Evolutionary conservation across 495 filamentous ascomycete genomes (phyloP), one percentile per base, ranked within the genome.

Genomic region (Rusavskia elegans): DNA sequence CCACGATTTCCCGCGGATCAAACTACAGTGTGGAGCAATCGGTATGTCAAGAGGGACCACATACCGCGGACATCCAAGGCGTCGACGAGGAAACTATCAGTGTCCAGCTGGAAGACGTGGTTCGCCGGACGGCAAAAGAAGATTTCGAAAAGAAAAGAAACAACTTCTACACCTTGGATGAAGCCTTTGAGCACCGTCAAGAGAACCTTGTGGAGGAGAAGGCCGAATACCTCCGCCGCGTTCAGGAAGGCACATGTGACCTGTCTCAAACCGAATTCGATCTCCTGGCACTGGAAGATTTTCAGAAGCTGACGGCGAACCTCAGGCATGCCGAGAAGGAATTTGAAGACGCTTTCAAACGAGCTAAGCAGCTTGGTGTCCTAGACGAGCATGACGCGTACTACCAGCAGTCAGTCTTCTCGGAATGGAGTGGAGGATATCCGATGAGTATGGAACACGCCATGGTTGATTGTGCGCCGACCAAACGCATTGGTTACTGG

Each of bases 401-500:
- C n/a, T 53, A 57, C 23, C 36, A 51, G 42, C 38, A 39, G 44
- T 16, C 38, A 1, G 35, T 32, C 9, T 52, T 57, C 42, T 25
- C 45, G 6, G 17, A 48, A 1, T 40, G 21, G 20, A 30, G 45
- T 23, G 52, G 45, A 20, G 52, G 44, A 2, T 49, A 53, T 39
- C 29, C 25, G n/a, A 30, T 35, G 27, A 53, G 52, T 35, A 21
- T 48, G 23, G 42, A 53, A 40, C 27, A 20, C 29, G 41, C 39
- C n/a, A 37, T 48, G 29, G 16, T 11, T 5, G 52, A n/a, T 7
- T 20, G 14, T 3, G 52, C 38, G 2, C 19, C 49, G 10, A 17
- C 29, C 5, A 44, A 25, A 16, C 19, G 16, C 8, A 53, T 58
- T 48, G 46, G 46, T 13, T 38, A 5, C 19, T 61, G 58, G 55